Evolutionary conservation across 352 stramenopile species (phyloP).

Genomic region (Phytophthora citricola): DNA sequence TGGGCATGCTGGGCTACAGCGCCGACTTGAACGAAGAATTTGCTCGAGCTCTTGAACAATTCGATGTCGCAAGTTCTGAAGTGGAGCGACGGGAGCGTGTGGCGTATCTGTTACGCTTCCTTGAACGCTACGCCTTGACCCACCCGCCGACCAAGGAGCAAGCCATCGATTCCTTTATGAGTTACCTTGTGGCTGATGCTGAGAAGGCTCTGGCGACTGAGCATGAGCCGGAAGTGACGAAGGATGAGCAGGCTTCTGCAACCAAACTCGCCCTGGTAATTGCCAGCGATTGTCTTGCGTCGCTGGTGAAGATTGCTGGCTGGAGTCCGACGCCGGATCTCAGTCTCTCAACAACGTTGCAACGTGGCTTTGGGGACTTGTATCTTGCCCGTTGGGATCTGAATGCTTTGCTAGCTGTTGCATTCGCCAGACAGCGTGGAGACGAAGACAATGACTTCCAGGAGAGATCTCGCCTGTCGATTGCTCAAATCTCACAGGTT

Average conservation of each 20-base stretch:
- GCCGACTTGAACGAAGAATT: slow-evolving; percentile 77
- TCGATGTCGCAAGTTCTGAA: slow-evolving; percentile 30
- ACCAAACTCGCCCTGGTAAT: slow-evolving; percentile 17
- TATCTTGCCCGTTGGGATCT: slow-evolving; percentile 60
- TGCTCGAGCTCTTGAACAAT: slow-evolving; percentile 47
- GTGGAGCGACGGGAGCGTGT: slow-evolving; percentile 43
- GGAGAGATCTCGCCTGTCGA: slow-evolving; percentile 37
- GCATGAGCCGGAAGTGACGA: slow-evolving; percentile 11
- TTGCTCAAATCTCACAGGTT: slow-evolving; percentile 44
- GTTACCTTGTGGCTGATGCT: slow-evolving; percentile 40
- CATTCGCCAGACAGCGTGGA: slow-evolving; percentile 47
- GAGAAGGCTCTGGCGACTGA: slow-evolving; percentile 23
- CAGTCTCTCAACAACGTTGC: slow-evolving; percentile 10
- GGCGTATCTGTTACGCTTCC: slow-evolving; percentile 69
- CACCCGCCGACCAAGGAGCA: slow-evolving; percentile 53
- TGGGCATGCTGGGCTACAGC: slow-evolving; percentile 75
- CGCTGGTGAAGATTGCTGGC: slow-evolving; percentile 46
- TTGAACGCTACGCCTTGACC: slow-evolving; percentile 66
- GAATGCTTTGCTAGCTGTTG: slow-evolving; percentile 47
- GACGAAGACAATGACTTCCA: slow-evolving; percentile 50
- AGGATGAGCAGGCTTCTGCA: slow-evolving; percentile 8
- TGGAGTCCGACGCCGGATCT: slow-evolving; percentile 20
- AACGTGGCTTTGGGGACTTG: slow-evolving; percentile 50
- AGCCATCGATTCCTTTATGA: slow-evolving; percentile 64
- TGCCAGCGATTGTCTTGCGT: slow-evolving; percentile 37